A percentile compares a stretch with the other conserved stretches of the same genome.
These are phyloP conservation scores for Macrocybe gigantea DNA, from an alignment of 768 basidiomycete genomes.

Conservation along the genomic window DNA sequence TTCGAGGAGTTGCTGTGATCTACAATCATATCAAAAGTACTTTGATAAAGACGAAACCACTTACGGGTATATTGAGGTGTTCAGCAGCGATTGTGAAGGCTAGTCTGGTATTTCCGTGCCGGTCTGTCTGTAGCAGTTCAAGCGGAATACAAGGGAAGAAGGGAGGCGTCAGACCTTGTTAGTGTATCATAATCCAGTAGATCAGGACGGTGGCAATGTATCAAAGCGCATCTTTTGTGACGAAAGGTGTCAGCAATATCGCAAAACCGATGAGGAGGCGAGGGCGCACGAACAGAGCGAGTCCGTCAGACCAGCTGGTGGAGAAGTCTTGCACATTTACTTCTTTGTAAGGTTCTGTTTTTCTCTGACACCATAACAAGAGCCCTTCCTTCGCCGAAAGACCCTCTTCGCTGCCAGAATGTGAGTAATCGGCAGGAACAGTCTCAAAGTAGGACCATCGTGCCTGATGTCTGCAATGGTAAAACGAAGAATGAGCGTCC, in stretches of 20 bases:
- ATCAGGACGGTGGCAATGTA: constrained; percentile 96
- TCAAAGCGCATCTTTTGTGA: constrained; percentile 81
- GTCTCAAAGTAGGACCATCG: constrained; percentile 16
- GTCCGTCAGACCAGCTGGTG: constrained; percentile 87
- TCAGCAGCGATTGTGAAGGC: constrained; percentile 89
- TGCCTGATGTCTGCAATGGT: constrained; percentile 98
- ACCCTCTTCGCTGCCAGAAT: constrained; percentile 78
- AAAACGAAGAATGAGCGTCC: constrained; percentile 95
- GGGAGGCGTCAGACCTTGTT: constrained; percentile 48
- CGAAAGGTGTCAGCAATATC: constrained; percentile 5
- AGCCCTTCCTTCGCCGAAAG: constrained; percentile 98
- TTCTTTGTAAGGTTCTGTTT: constrained; percentile 86
- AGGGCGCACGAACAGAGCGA: constrained; percentile 72
- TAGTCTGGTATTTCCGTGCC: constrained; percentile 76
- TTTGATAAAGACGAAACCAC: constrained; percentile 18
- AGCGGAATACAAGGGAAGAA: background rate
- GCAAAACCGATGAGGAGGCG: constrained; percentile 5
- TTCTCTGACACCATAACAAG: constrained; percentile 96
- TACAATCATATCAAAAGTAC: background rate
- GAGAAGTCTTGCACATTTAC: constrained; percentile 95
- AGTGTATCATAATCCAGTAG: constrained; percentile 84
- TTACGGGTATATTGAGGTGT: constrained; percentile 84
- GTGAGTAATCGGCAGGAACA: constrained; percentile 9
- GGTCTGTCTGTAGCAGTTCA: constrained; percentile 48
- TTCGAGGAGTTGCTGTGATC: constrained; percentile 81